phyloP scores from a whole-genome alignment of 2,329 filamentous ascomycete species.

The Sclerotinia spermophila region DNA sequence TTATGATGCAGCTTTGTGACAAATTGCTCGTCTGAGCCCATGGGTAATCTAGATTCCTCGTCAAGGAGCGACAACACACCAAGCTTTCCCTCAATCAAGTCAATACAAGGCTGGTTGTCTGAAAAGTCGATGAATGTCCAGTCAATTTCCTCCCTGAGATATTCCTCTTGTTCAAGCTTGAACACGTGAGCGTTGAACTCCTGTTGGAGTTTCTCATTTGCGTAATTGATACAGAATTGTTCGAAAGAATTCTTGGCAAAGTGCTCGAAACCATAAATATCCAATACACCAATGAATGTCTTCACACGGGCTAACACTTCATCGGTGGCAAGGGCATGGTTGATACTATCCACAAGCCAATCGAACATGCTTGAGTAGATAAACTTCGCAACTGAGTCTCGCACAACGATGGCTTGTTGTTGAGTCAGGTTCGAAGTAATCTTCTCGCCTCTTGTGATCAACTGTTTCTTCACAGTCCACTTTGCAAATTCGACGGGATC shows the following conservation, averaged over 20 bases:
- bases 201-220: conserved; percentile 98
- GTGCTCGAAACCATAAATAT: conserved; percentile 99
- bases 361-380: conserved; percentile 98
- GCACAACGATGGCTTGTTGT: conserved; percentile 88
- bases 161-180: conserved; percentile 98
- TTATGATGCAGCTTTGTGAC: conserved; percentile 95
- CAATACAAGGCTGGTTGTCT: conserved; percentile 98
- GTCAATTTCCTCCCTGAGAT: conserved; percentile 91
- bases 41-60: conserved; percentile 92
- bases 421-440: conserved; percentile 94
- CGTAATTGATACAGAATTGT: conserved; percentile 99
- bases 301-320: conserved; percentile 76
- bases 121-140: conserved; percentile 99
- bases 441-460: conserved; percentile 94
- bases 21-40: conserved; percentile 96
- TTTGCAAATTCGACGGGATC: conserved; percentile 83
- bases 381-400: conserved; percentile 97
- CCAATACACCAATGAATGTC: conserved; percentile 95
- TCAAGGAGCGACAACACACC: conserved; percentile 89
- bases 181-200: conserved; percentile 99
- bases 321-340: conserved; percentile 82
- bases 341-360: conserved; percentile 98
- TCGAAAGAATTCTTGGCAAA: conserved; percentile 99
- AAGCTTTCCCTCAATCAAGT: conserved; percentile 94
- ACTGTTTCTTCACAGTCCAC: conserved; percentile 99